These are phyloP conservation scores for Posidonia oceanica DNA, from an alignment of 116 monocot genomes.

Conservation along the genomic window DNA sequence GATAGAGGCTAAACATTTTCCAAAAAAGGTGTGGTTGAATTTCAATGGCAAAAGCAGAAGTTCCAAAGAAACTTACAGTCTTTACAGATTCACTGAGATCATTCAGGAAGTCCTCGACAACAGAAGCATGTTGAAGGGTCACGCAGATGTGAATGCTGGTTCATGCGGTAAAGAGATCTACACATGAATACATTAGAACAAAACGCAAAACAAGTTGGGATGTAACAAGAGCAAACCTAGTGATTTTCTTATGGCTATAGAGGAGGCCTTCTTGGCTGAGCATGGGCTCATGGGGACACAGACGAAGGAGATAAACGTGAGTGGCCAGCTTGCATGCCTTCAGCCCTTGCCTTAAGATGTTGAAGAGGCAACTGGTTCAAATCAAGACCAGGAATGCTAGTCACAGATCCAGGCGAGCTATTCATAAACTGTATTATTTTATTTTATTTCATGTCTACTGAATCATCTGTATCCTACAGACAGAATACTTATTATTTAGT, in stretches of 20 bases:
- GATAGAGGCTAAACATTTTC: no score
- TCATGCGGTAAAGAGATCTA: not conserved
- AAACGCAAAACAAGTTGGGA: not conserved
- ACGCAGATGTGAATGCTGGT: no score
- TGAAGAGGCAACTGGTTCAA: conserved; percentile 62
- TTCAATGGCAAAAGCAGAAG: not conserved
- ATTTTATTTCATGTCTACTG: no score
- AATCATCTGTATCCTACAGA: no score
- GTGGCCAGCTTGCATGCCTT: conserved; percentile 14
- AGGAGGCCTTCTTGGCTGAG: no score
- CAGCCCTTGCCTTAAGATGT: conserved; percentile 22
- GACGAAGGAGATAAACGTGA: conserved; percentile 13
- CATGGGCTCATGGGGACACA: no score
- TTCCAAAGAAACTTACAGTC: conserved; percentile 39
- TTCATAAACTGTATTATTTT: no score
- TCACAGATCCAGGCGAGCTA: conserved; percentile 38
- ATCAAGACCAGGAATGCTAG: conserved; percentile 56
- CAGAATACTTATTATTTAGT: no score
- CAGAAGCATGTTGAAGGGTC: no score
- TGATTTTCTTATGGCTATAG: conserved; percentile 74
- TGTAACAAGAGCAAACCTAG: conserved; percentile 39
- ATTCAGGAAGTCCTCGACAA: no score
- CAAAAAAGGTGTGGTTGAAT: no score
- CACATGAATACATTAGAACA: not conserved
- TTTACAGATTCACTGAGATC: no score